Conservation (phyloP, 2,329 filamentous ascomycete genomes). For the Nectriaceae sp. region DNA sequence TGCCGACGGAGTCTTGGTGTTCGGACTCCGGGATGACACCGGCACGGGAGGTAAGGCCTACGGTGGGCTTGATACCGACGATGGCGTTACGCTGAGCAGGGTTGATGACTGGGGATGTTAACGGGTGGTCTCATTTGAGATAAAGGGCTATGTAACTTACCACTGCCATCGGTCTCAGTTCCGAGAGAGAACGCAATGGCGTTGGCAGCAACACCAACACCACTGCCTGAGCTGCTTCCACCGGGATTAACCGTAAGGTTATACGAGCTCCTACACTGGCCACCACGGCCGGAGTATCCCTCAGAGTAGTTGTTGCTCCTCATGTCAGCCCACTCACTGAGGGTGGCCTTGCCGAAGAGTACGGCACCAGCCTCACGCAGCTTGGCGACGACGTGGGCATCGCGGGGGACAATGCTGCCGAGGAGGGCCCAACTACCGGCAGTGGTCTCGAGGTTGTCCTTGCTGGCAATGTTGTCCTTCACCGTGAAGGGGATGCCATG, state of each 20-base stretch:
- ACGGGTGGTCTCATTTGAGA: conserved; percentile 6
- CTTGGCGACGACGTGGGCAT: conserved; percentile 63
- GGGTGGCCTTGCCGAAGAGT: conserved; percentile 68
- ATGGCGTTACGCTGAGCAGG: conserved; percentile 69
- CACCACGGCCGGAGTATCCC: conserved; percentile 65
- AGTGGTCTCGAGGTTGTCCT: conserved; percentile 78
- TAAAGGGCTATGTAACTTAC: conserved; percentile 30
- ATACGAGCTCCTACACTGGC: conserved; percentile 66
- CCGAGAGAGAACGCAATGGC: conserved; percentile 65
- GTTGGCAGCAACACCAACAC: conserved; percentile 64
- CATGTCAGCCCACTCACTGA: conserved; percentile 78
- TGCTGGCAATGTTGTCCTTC: conserved; percentile 68
- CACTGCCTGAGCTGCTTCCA: conserved; percentile 69
- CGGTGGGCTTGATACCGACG: conserved; percentile 76
- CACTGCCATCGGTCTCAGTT: conserved; percentile 73
- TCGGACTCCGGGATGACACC: conserved; percentile 66
- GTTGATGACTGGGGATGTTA: conserved; percentile 57
- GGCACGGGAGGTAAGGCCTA: conserved; percentile 67
- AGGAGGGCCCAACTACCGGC: conserved; percentile 69
- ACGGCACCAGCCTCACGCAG: conserved; percentile 68
- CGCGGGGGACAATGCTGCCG: conserved; percentile 66
- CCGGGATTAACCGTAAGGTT: conserved; percentile 70
- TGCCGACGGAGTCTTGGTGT: conserved; percentile 70
- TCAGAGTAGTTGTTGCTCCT: conserved; percentile 67
- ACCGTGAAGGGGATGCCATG: conserved; percentile 77